phyloP scores from a whole-genome alignment of 305 asterid genomes.

The Fraxinus paxiana region DNA sequence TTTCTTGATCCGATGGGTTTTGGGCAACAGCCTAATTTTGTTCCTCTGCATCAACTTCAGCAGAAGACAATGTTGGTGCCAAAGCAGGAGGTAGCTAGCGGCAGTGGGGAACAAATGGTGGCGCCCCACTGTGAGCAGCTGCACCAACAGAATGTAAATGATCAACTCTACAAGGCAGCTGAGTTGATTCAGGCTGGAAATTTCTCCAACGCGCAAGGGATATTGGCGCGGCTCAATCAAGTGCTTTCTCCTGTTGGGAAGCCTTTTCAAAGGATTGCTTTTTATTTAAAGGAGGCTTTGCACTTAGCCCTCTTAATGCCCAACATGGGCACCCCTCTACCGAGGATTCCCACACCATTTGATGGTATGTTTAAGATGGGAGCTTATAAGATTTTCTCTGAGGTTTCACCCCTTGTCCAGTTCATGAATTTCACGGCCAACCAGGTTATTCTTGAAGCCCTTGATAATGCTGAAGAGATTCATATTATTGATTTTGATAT shows the following conservation, averaged over 20 bases:
- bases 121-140: conserved; percentile 28
- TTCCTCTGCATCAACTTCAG: conserved; percentile 16
- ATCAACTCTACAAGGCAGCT: conserved; percentile 46
- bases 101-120: conserved; percentile 21
- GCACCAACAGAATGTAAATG: conserved; percentile 35
- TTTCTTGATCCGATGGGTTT: conserved; percentile 27
- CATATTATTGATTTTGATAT: conserved; percentile 56
- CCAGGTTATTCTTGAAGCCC: conserved; percentile 50
- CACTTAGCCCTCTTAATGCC: conserved; percentile 31
- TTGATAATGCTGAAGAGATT: conserved; percentile 32
- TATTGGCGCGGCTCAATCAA: conserved; percentile 99
- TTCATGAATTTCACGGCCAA: conserved; percentile 52
- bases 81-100: conserved; percentile 35
- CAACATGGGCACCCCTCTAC: conserved; percentile 18
- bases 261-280: conserved; percentile 50
- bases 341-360: conserved; percentile 35
- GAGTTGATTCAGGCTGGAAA: conserved; percentile 46
- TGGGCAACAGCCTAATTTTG: conserved; percentile 26
- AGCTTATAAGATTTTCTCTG: conserved; percentile 47
- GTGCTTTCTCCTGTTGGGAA: conserved; percentile 45
- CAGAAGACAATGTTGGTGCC: conserved; percentile 39
- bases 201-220: conserved; percentile 73
- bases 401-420: conserved; percentile 44
- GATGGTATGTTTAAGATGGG: conserved; percentile 50
- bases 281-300: conserved; percentile 49